Percentiles rank a stretch among this genome's conserved stretches.
These are phyloP conservation scores for Jaenimonas drosophilae DNA, from an alignment of 208 protist genomes.

Conservation along the genomic window DNA sequence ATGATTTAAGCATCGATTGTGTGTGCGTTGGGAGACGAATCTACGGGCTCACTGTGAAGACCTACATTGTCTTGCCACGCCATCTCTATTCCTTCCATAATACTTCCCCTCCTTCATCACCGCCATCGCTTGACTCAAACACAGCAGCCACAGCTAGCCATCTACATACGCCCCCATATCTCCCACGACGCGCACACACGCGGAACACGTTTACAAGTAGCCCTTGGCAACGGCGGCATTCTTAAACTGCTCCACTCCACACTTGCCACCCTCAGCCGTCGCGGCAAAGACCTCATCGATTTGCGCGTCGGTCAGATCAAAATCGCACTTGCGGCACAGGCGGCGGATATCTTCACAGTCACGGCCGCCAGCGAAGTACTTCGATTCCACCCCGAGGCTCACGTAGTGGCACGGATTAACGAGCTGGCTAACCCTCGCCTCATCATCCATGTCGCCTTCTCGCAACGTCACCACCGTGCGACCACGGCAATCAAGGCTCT, in stretches of 20 bases:
- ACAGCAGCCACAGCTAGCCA: too few relatives aligned
- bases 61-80: too few relatives aligned
- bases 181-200: too few relatives aligned
- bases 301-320: slow-evolving; percentile 49
- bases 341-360: slow-evolving; percentile 45
- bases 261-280: slow-evolving; percentile 26
- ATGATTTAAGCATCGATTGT: too few relatives aligned
- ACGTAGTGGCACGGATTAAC: slow-evolving; percentile 82
- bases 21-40: too few relatives aligned
- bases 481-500: slow-evolving; percentile 8
- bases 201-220: slow-evolving; percentile 48
- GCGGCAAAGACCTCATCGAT: slow-evolving; percentile 62
- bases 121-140: too few relatives aligned
- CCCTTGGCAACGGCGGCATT: slow-evolving; percentile 59
- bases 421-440: slow-evolving; percentile 56
- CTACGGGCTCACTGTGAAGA: too few relatives aligned
- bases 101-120: too few relatives aligned
- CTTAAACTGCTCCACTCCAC: slow-evolving; percentile 85
- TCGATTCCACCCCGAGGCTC: slow-evolving; percentile 55
- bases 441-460: slow-evolving; percentile 43
- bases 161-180: too few relatives aligned
- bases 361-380: slow-evolving; percentile 74
- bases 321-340: slow-evolving; percentile 55
- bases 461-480: slow-evolving; percentile 2
- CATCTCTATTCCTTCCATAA: too few relatives aligned